Base-by-base conservation (phyloP, 78 protist species). In the Guillardia theta region DNA sequence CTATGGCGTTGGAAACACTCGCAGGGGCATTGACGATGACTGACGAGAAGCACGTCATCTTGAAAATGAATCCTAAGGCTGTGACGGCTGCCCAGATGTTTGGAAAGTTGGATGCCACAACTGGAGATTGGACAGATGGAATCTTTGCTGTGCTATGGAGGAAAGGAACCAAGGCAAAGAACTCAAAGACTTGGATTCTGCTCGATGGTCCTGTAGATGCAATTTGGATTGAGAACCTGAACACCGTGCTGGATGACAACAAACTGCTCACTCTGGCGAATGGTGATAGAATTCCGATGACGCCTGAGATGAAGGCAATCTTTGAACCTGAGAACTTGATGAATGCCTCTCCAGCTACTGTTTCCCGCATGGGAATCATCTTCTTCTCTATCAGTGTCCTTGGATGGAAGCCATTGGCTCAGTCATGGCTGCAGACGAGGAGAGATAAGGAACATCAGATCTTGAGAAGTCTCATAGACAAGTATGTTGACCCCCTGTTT, bases 271-370 rank as follows among this genome's bases (percentile, higher is more conserved):
- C 98, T 10, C 95, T 98, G 36, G 97, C 98, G 90, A 97, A 97
- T 92, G 95, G 97, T 33, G 99, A 98, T 64, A 95, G 99, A 24
- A 96, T 97, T 48, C 96, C 97, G 36, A 98, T 98, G 98, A 43
- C 96, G 8, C 92, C 95, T 33, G 22, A 88, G 46, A 39, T 96
- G 95, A 94, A 95, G 94, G 88, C 96, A 44, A 45, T 95, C 80
- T 97, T 98, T 92, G 99, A 98, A 94, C 96, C 96, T 21, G 97
- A 95, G 44, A 92, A 96, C 93, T 95, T 98, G 30, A 96, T 77
- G 76, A 96, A 97, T 92, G 99, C 99, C 3, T 97, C 99, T 47
- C 99, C 99, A 0, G 99, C 99, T 24, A 98, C 99, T 5, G 98
- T 98, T 41, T 98, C 99, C 18, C 97, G 99, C 27, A 94, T 95